A percentile compares a stretch with the other conserved stretches of the same genome.
These are phyloP conservation scores for Lepidium sativum DNA, from an alignment of 345 rosid genomes.

Conservation along the genomic window DNA sequence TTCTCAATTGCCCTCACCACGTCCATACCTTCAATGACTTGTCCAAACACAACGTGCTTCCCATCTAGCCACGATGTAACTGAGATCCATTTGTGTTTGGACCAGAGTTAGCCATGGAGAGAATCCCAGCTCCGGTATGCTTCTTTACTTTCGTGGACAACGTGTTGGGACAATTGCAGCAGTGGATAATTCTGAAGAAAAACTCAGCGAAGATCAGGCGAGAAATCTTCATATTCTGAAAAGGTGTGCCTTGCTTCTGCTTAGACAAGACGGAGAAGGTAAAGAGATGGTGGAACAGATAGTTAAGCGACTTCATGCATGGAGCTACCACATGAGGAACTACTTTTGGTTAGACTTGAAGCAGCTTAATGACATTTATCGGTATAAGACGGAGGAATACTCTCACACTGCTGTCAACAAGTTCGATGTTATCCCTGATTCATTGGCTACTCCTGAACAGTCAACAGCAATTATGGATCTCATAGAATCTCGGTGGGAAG, in stretches of 20 bases:
- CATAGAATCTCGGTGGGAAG: slow-evolving; percentile 93
- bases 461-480: slow-evolving; percentile 94
- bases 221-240: background rate
- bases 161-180: slow-evolving; percentile 96
- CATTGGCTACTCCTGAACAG: slow-evolving; percentile 89
- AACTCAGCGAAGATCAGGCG: slow-evolving; percentile 94
- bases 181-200: slow-evolving; percentile 64
- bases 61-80: slow-evolving; percentile 58
- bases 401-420: slow-evolving; percentile 95
- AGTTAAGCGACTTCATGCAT: slow-evolving; percentile 82
- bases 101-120: slow-evolving; percentile 65
- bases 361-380: slow-evolving; percentile 88
- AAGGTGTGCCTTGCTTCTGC: slow-evolving; percentile 71
- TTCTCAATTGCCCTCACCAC: slow-evolving; percentile 41
- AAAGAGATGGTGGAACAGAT: slow-evolving; percentile 85
- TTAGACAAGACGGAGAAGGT: slow-evolving; percentile 84
- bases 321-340: slow-evolving; percentile 84
- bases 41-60: slow-evolving; percentile 63
- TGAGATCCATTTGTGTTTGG: slow-evolving; percentile 51
- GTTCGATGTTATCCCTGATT: slow-evolving; percentile 91
- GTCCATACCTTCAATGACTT: slow-evolving; percentile 44
- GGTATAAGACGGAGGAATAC: slow-evolving; percentile 94
- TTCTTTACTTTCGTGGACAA: slow-evolving; percentile 68
- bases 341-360: slow-evolving; percentile 92
- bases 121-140: slow-evolving; percentile 49